phyloP scores from a whole-genome alignment of 805 yeast species.

The Candida endomychidarum region DNA sequence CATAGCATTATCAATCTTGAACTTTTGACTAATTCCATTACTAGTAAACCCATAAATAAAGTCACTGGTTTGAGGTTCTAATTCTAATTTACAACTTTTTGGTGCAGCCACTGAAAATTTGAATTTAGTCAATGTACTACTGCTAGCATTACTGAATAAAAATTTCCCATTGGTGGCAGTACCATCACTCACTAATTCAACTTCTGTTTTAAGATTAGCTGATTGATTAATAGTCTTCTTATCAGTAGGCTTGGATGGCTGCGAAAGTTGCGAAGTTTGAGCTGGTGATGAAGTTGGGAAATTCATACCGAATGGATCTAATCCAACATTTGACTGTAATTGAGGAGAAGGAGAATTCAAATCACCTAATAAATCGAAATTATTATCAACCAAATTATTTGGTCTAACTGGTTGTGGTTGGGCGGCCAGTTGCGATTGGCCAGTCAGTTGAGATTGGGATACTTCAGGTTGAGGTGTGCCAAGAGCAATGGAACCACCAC shows the following conservation, averaged over 20 bases:
- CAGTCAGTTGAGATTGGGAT: slow-evolving; percentile 3
- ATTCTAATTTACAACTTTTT: slow-evolving; percentile 53
- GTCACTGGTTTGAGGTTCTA: slow-evolving; percentile 63
- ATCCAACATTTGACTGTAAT: slow-evolving; percentile 26
- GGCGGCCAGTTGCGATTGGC: slow-evolving; percentile 11
- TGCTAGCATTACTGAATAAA: slow-evolving; percentile 50
- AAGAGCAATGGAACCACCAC: slow-evolving; percentile 52
- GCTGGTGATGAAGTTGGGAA: slow-evolving; percentile 31
- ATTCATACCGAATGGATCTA: slow-evolving; percentile 42
- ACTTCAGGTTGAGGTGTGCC: slow-evolving; percentile 20
- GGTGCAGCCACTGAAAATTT: slow-evolving; percentile 73
- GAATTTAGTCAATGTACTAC: slow-evolving; percentile 47
- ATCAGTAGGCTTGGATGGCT: neutral
- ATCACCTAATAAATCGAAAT: slow-evolving; percentile 34
- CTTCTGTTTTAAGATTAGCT: slow-evolving; percentile 48
- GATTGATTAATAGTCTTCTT: slow-evolving; percentile 43
- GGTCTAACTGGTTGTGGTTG: slow-evolving; percentile 16
- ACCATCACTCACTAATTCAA: slow-evolving; percentile 35
- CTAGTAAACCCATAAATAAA: slow-evolving; percentile 46
- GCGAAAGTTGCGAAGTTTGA: neutral
- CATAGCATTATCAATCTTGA: slow-evolving; percentile 35
- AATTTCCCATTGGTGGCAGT: slow-evolving; percentile 44
- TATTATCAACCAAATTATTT: slow-evolving; percentile 6
- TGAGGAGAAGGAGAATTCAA: slow-evolving; percentile 44
- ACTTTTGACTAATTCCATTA: slow-evolving; percentile 55